Evolutionary conservation across 345 rosid species (phyloP).

Genomic region (Gossypium raimondii): DNA sequence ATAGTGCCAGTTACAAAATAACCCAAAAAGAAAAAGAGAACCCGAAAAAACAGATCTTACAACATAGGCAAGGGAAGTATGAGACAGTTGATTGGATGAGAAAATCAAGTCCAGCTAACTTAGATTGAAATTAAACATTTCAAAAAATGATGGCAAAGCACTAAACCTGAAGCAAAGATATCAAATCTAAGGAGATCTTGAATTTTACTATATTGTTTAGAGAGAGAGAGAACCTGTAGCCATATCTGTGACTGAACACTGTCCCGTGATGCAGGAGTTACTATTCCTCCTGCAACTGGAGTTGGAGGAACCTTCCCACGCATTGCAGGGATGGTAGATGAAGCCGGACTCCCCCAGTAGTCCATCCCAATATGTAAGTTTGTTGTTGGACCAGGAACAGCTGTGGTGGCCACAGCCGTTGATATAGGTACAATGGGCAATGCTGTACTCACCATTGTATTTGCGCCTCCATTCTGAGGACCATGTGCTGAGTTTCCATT

Average conservation of each 20-base stretch:
- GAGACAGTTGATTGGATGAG: background rate
- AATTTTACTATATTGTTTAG: background rate
- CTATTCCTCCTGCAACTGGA: conserved; percentile 65
- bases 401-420: conserved; percentile 46
- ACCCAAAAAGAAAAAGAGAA: background rate
- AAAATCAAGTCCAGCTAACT: background rate
- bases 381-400: conserved; percentile 78
- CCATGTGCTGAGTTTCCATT: conserved; percentile 66
- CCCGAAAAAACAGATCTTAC: background rate
- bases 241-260: conserved; percentile 69
- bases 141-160: background rate
- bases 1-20: background rate
- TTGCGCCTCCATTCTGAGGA: conserved; percentile 63
- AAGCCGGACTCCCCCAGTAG: conserved; percentile 81
- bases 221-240: conserved; percentile 58
- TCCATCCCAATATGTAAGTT: conserved; percentile 98
- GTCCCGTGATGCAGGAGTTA: conserved; percentile 62
- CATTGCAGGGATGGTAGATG: conserved; percentile 54
- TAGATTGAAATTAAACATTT: background rate
- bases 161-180: background rate
- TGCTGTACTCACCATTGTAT: conserved; percentile 41
- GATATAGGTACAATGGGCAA: conserved; percentile 59
- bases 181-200: background rate
- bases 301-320: conserved; percentile 69
- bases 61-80: background rate